Conservation (phyloP, 1,284 basidiomycete species). For the Leccinum angustisporum region DNA sequence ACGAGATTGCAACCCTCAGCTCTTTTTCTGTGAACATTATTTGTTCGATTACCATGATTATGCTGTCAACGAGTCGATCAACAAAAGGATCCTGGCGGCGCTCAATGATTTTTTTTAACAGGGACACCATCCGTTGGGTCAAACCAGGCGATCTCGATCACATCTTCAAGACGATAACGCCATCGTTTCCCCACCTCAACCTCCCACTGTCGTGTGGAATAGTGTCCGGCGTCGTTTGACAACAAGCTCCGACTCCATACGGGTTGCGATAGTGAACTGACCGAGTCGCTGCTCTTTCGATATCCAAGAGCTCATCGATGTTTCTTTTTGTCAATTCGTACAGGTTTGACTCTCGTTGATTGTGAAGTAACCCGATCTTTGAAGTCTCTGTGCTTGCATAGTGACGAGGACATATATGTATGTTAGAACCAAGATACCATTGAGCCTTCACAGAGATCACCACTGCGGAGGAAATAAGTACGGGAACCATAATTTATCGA, state of each 20-base stretch:
- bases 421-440: constrained; percentile 12
- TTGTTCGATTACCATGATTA: background rate
- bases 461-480: background rate
- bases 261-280: constrained; percentile 1
- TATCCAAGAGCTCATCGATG: constrained; percentile 21
- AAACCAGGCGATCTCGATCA: constrained; percentile 10
- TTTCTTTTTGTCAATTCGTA: constrained; percentile 4
- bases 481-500: too few relatives aligned
- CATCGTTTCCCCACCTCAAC: too few relatives aligned
- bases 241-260: constrained; percentile 9
- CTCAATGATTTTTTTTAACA: constrained; percentile 17
- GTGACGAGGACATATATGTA: background rate
- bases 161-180: too few relatives aligned
- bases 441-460: constrained; percentile 1
- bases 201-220: too few relatives aligned
- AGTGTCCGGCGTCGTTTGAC: too few relatives aligned
- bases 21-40: background rate
- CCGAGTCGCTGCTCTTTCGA: constrained; percentile 4
- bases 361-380: constrained; percentile 10
- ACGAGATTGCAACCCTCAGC: background rate
- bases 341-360: constrained; percentile 5
- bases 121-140: constrained; percentile 19
- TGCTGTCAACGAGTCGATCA: background rate
- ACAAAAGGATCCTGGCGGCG: constrained; percentile 1
- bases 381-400: constrained; percentile 8